Conservation (phyloP, 768 basidiomycete genomes). For the Leccinum rimulosum region DNA sequence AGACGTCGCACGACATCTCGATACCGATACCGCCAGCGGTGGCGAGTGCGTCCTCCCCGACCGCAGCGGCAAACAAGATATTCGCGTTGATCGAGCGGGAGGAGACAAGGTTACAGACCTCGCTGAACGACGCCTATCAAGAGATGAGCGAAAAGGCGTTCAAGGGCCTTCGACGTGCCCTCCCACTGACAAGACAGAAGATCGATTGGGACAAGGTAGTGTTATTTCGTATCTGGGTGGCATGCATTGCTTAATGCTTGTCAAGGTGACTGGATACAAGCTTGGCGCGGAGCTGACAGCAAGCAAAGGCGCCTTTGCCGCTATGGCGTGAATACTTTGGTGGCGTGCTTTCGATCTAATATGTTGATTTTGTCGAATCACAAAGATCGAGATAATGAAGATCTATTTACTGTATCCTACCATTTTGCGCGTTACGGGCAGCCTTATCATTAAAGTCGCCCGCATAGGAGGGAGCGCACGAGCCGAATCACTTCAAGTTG, state of each 20-base stretch:
- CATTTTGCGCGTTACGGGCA: neutral
- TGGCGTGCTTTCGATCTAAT: neutral
- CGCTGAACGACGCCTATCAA: constrained; percentile 78
- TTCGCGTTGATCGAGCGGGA: constrained; percentile 80
- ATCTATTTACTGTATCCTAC: constrained; percentile 4
- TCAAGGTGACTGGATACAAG: constrained; percentile 55
- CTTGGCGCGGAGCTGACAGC: constrained; percentile 74
- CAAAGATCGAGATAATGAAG: constrained; percentile 2
- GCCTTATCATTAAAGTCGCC: neutral
- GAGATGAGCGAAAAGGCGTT: constrained; percentile 94
- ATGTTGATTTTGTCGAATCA: neutral
- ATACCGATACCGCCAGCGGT: constrained; percentile 59
- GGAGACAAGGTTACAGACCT: constrained; percentile 74
- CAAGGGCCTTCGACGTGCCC: constrained; percentile 82
- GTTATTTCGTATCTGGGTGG: neutral
- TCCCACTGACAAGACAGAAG: constrained; percentile 92
- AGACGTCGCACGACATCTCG: constrained; percentile 66
- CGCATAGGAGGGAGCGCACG: neutral
- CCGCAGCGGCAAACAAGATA: constrained; percentile 62
- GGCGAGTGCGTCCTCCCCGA: constrained; percentile 46
- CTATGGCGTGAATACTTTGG: constrained; percentile 20
- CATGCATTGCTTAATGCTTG: neutral
- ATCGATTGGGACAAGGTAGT: constrained; percentile 92
- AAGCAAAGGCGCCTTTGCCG: constrained; percentile 53
- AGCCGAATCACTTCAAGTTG: too few species aligned